A percentile compares a stretch with the other conserved stretches of the same genome.
These are phyloP conservation scores for Penicillium janthinellum DNA, from an alignment of 2,329 filamentous ascomycete genomes.

Conservation along the genomic window DNA sequence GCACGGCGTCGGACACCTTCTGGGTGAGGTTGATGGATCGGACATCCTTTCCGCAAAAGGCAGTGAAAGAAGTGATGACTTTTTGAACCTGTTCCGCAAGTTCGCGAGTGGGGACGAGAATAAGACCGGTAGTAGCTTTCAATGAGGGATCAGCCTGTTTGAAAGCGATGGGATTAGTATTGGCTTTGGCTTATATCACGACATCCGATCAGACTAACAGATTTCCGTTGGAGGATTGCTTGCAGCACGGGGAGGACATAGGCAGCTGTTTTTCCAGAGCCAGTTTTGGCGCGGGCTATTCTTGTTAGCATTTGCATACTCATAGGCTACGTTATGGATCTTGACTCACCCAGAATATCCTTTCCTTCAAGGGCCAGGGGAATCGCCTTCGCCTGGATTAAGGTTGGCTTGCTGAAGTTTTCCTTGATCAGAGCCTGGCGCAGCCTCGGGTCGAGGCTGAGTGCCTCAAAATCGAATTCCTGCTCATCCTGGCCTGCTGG, in stretches of 20 bases:
- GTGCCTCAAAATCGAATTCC: constrained; percentile 67
- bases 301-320: constrained; percentile 21
- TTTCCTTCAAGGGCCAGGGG: constrained; percentile 83
- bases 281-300: constrained; percentile 83
- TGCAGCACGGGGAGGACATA: constrained; percentile 90
- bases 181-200: not conserved
- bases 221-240: constrained; percentile 76
- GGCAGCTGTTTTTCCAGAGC: constrained; percentile 96
- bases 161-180: constrained; percentile 4
- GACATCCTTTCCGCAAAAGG: constrained; percentile 83
- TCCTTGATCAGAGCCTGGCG: constrained; percentile 83
- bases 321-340: no score
- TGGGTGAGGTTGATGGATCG: constrained; percentile 83
- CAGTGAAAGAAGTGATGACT: constrained; percentile 72
- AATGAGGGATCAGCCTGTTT: constrained; percentile 39
- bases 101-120: constrained; percentile 92
- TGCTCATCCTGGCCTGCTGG: constrained; percentile 28
- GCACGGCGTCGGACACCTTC: constrained; percentile 86
- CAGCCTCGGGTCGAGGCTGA: constrained; percentile 81
- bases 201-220: constrained; percentile 46
- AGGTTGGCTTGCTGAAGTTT: constrained; percentile 82
- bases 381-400: constrained; percentile 83
- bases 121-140: constrained; percentile 69
- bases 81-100: constrained; percentile 89
- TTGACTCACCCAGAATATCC: constrained; percentile 68